phyloP scores from a whole-genome alignment of 306 rosid genomes.

The Ceratonia siliqua region DNA sequence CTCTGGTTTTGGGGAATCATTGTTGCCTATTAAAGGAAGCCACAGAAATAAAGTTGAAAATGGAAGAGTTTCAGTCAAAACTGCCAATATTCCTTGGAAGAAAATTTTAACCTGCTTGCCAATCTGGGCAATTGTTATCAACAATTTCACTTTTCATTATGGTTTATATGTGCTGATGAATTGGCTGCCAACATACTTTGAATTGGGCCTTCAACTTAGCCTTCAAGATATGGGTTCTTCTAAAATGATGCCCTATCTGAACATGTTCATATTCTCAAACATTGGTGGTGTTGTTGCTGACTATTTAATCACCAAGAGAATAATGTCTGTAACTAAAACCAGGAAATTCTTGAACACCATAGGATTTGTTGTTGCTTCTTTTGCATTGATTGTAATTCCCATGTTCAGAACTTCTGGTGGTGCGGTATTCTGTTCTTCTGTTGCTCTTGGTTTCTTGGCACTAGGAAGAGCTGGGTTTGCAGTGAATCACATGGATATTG shows the following conservation, averaged over 20 bases:
- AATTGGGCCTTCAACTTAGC: conserved; percentile 89
- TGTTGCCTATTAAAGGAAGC: conserved; percentile 60
- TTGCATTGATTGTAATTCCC: conserved; percentile 77
- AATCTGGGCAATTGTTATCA: conserved; percentile 96
- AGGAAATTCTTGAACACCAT: conserved; percentile 82
- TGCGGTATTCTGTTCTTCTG: conserved; percentile 91
- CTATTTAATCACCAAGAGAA: conserved; percentile 69
- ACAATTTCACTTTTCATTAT: conserved; percentile 95
- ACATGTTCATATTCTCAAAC: conserved; percentile 94
- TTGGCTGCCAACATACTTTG: conserved; percentile 97
- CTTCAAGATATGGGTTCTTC: conserved; percentile 99
- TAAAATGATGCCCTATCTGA: conserved; percentile 92
- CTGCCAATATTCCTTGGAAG: conserved; percentile 76
- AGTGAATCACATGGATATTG: conserved; percentile 95
- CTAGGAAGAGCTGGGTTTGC: conserved; percentile 98
- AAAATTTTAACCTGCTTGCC: conserved; percentile 75
- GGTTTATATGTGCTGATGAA: conserved; percentile 94
- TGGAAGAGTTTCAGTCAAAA: conserved; percentile 37
- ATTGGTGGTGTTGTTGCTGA: conserved; percentile 92
- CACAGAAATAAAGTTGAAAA: conserved; percentile 59
- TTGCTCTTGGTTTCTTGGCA: conserved; percentile 96
- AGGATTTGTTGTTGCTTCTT: conserved; percentile 82
- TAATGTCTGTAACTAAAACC: conserved; percentile 73
- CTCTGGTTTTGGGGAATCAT: conserved; percentile 73
- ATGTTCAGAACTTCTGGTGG: conserved; percentile 82